Conservation (phyloP, 495 filamentous ascomycete genomes). For the Penicillium waksmanii region DNA sequence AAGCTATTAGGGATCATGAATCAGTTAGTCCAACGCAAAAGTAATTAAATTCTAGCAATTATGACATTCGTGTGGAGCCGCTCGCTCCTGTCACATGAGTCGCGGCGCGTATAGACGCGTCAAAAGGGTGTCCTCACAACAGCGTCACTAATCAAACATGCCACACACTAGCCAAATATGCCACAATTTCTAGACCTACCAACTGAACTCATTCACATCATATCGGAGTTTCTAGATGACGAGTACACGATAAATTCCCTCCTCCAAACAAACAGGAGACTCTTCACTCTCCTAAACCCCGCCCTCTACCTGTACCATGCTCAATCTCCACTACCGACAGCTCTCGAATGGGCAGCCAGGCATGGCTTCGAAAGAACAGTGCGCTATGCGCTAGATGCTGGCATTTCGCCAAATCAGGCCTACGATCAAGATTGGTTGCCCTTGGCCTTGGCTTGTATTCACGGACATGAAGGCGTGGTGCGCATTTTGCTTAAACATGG, state of each 20-base stretch:
- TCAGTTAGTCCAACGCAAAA: no score
- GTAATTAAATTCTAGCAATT: no score
- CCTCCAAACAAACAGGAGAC: slow-evolving; percentile 1
- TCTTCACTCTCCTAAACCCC: slow-evolving; percentile 3
- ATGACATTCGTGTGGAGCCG: no score
- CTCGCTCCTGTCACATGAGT: no score
- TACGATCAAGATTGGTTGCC: not conserved
- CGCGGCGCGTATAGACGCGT: no score
- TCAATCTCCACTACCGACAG: not conserved
- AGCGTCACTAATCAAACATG: no score
- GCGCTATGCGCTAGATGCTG: slow-evolving; percentile 3
- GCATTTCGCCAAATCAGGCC: not conserved
- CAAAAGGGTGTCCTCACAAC: no score
- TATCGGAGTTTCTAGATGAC: slow-evolving; percentile 1
- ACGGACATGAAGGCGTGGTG: slow-evolving; percentile 9
- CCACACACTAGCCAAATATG: no score
- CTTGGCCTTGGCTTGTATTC: not conserved
- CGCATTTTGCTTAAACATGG: slow-evolving; percentile 5
- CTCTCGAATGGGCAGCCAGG: slow-evolving; percentile 9
- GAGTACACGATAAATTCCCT: slow-evolving; percentile 6
- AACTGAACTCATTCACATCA: not conserved
- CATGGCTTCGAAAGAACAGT: slow-evolving; percentile 3
- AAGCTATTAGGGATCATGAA: no score
- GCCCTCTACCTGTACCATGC: slow-evolving; percentile 4
- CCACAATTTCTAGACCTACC: slow-evolving; percentile 3